These are phyloP conservation scores for Auriculariales sp. DNA, from an alignment of 768 basidiomycete species.

Conservation along the genomic window DNA sequence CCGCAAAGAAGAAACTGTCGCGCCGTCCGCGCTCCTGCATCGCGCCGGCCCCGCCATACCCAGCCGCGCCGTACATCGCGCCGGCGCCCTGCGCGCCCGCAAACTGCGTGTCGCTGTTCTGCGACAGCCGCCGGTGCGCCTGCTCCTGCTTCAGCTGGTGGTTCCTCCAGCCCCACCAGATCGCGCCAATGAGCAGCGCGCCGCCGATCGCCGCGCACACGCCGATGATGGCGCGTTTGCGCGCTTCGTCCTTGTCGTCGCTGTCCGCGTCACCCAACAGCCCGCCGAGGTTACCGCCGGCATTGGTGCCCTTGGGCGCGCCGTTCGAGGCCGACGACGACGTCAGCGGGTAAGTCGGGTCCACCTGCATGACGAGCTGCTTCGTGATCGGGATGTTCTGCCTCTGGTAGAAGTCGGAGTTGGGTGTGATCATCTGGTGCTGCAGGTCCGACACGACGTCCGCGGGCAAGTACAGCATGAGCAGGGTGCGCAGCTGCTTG, in stretches of 20 bases:
- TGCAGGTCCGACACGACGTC: conserved; percentile 43
- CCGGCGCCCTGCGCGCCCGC: conserved; percentile 42
- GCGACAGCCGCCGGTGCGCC: conserved; percentile 54
- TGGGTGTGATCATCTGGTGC: conserved; percentile 42
- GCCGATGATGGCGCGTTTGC: conserved; percentile 82
- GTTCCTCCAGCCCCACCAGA: conserved; percentile 56
- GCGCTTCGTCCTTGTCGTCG: conserved; percentile 25
- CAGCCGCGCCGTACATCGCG: conserved; percentile 67
- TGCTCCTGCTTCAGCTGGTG: conserved; percentile 51
- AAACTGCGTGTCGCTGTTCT: conserved; percentile 16
- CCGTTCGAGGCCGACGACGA: conserved; percentile 25
- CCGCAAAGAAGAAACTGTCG: conserved; percentile 75
- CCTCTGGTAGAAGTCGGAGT: conserved; percentile 51
- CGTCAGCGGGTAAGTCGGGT: conserved; percentile 47
- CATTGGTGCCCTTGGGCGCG: conserved; percentile 7
- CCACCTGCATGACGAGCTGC: conserved; percentile 51
- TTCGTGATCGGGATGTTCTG: conserved; percentile 27
- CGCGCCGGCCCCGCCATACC: conserved; percentile 37
- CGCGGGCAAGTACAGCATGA: conserved; percentile 52
- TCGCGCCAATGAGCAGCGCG: conserved; percentile 56
- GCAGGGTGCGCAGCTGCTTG: conserved; percentile 47
- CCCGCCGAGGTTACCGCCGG: conserved; percentile 12
- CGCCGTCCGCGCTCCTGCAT: conserved; percentile 28
- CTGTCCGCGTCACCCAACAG: conserved; percentile 5
- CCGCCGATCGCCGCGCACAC: conserved; percentile 74